Conservation (phyloP, 306 rosid species). For the Erythrophleum fordii region DNA sequence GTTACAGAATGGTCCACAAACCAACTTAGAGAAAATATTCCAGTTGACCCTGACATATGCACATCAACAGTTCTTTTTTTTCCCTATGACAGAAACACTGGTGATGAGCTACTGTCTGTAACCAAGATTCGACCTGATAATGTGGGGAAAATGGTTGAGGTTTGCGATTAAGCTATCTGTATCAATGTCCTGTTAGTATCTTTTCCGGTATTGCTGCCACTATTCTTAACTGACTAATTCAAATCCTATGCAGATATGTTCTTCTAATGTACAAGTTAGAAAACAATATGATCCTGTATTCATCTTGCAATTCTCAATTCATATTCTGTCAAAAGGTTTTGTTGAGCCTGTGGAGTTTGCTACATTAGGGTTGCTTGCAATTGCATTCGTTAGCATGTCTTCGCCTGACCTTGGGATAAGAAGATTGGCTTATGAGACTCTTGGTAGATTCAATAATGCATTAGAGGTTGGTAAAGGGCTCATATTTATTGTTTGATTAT, state of each 20-base stretch:
- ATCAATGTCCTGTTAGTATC: constrained; percentile 28
- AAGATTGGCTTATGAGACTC: constrained; percentile 72
- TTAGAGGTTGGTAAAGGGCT: constrained; percentile 64
- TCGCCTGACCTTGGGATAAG: constrained; percentile 71
- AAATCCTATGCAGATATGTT: constrained; percentile 50
- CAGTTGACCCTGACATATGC: constrained; percentile 75
- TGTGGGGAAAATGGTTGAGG: constrained; percentile 49
- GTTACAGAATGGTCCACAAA: constrained; percentile 60
- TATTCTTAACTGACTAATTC: constrained; percentile 39
- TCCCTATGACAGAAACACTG: constrained; percentile 65
- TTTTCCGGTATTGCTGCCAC: constrained; percentile 29
- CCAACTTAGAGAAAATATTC: constrained; percentile 69
- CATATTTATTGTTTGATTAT: constrained; percentile 29
- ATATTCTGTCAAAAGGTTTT: constrained; percentile 62
- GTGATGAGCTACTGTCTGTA: constrained; percentile 48
- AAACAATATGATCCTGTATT: constrained; percentile 79
- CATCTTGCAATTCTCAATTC: constrained; percentile 80
- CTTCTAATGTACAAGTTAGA: constrained; percentile 43
- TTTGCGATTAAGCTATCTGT: constrained; percentile 34
- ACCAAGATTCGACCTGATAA: constrained; percentile 39
- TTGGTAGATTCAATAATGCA: constrained; percentile 57
- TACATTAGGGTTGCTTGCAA: constrained; percentile 84
- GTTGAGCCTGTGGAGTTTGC: constrained; percentile 88
- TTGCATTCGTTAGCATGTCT: constrained; percentile 83
- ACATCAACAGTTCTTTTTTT: constrained; percentile 76